Conservation (phyloP, 306 rosid species). For the Vicia faba region DNA sequence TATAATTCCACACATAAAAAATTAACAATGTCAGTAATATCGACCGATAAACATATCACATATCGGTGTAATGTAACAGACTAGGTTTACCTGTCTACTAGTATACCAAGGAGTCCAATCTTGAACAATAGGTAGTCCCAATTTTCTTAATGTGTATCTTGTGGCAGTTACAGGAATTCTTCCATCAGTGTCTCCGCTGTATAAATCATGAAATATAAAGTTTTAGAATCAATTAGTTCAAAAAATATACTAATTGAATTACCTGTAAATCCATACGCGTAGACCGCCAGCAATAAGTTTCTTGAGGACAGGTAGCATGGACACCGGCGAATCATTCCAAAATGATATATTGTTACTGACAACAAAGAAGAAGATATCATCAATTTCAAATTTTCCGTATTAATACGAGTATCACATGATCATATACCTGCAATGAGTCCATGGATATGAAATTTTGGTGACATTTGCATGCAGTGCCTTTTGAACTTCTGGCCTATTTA, state of each 20-base stretch:
- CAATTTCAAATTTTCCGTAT: not conserved
- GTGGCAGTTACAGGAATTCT: conserved; percentile 56
- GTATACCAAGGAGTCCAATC: conserved; percentile 67
- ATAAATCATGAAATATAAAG: not conserved
- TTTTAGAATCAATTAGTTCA: no score
- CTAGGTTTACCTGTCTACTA: conserved; percentile 39
- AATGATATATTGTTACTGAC: conserved; percentile 51
- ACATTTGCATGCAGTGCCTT: conserved; percentile 58
- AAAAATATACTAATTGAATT: not conserved
- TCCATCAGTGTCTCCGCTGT: conserved; percentile 60
- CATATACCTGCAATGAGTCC: conserved; percentile 55
- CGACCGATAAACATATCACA: not conserved
- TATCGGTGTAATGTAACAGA: not conserved
- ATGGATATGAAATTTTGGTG: conserved; percentile 55
- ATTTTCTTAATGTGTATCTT: conserved; percentile 49
- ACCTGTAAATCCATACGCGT: conserved; percentile 86
- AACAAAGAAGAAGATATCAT: not conserved
- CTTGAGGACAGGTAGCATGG: conserved; percentile 65
- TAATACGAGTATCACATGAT: not conserved
- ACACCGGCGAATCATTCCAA: conserved; percentile 67
- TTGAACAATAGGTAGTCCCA: conserved; percentile 41
- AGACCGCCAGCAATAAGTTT: conserved; percentile 74
- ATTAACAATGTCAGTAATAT: not conserved
- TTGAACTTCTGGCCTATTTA: conserved; percentile 57
- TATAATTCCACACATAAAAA: not conserved